A percentile compares a stretch with the other conserved stretches of the same genome.
phyloP scores from a whole-genome alignment of 73 alveolate genomes.

The Symbiodinium pilosum region DNA sequence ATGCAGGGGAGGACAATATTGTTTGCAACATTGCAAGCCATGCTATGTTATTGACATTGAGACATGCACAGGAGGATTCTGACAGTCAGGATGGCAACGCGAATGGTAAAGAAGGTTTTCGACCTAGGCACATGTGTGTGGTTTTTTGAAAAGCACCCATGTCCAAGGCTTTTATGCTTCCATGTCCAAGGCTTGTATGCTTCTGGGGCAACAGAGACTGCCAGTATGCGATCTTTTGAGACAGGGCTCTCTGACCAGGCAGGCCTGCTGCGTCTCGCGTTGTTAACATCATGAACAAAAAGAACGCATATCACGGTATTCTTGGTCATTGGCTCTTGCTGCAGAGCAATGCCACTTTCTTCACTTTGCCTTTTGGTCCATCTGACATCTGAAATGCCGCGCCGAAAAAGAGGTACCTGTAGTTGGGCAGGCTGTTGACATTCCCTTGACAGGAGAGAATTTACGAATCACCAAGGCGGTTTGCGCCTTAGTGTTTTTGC shows the following conservation, averaged over 20 bases:
- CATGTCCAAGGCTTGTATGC: background rate
- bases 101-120: background rate
- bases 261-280: background rate
- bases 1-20: conserved; percentile 44
- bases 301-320: too few species aligned
- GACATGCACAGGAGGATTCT: conserved; percentile 47
- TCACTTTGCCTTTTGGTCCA: too few species aligned
- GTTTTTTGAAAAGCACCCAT: background rate
- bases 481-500: too few species aligned
- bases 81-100: conserved; percentile 33
- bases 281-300: too few species aligned
- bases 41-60: background rate
- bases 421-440: too few species aligned
- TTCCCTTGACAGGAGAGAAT: too few species aligned
- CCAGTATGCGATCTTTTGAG: background rate
- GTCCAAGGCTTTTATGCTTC: background rate
- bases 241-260: conserved; percentile 2
- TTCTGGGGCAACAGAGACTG: background rate
- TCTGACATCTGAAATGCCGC: too few species aligned
- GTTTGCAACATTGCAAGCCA: background rate
- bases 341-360: too few species aligned
- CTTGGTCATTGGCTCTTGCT: too few species aligned
- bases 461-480: too few species aligned
- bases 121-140: too few species aligned
- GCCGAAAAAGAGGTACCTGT: too few species aligned